Percentiles rank a stretch among this genome's conserved stretches.
phyloP scores from a whole-genome alignment of 352 stramenopile genomes.

The Paralagenidium karlingii region DNA sequence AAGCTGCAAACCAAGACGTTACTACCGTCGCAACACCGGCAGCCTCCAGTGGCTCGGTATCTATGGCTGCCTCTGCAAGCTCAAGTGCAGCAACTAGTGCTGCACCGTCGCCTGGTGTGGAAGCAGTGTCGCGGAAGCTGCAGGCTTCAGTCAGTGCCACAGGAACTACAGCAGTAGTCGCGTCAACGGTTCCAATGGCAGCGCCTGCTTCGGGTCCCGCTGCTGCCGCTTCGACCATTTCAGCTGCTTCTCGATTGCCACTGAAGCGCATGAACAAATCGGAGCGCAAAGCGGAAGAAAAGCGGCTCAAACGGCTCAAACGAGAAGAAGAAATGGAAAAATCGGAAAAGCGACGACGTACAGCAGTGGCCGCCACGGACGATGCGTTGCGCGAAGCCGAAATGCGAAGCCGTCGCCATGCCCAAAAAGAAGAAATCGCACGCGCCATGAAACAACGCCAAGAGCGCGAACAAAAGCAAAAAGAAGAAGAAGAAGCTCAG shows the following conservation, averaged over 20 bases:
- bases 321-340: constrained; percentile 69
- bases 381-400: constrained; percentile 74
- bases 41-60: not conserved
- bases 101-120: not conserved
- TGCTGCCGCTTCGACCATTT: constrained; percentile 16
- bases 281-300: constrained; percentile 78
- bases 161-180: too few species aligned
- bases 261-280: constrained; percentile 74
- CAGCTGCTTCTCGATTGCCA: too few species aligned
- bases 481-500: constrained; percentile 30
- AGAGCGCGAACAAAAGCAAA: constrained; percentile 35
- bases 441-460: constrained; percentile 43
- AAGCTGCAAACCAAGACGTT: constrained; percentile 5
- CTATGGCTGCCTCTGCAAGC: too few species aligned
- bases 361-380: constrained; percentile 60
- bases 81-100: too few species aligned
- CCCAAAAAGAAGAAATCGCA: constrained; percentile 58
- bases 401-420: constrained; percentile 40
- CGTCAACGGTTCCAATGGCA: not conserved
- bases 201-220: constrained; percentile 1
- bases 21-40: not conserved
- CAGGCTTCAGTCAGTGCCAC: too few species aligned
- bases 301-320: constrained; percentile 50
- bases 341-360: constrained; percentile 63
- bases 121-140: constrained; percentile 20